These are phyloP conservation scores for Sporormia fimetaria DNA, from an alignment of 495 filamentous ascomycete species.

Conservation along the genomic window DNA sequence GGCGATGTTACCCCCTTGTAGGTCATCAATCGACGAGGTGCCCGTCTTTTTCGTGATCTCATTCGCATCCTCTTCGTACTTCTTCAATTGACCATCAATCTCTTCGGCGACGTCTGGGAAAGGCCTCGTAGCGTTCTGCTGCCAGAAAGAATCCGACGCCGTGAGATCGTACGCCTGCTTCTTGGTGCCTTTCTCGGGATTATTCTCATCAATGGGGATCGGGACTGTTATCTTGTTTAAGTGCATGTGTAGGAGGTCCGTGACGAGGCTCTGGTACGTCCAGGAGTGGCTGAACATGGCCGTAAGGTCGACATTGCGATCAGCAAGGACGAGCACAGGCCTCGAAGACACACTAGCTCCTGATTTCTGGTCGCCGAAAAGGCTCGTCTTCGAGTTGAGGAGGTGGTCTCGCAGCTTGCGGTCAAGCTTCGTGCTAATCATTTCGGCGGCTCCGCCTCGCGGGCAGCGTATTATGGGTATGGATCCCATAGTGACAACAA, in stretches of 20 bases:
- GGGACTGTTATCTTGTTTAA: constrained; percentile 96
- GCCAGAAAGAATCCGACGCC: constrained; percentile 94
- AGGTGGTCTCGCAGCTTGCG: constrained; percentile 94
- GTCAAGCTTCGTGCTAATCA: constrained; percentile 88
- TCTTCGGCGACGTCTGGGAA: constrained; percentile 97
- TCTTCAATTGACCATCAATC: constrained; percentile 81
- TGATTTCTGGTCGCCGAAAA: constrained; percentile 54
- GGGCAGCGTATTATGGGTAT: constrained; percentile 93
- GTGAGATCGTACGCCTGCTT: constrained; percentile 86
- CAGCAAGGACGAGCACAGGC: constrained; percentile 73
- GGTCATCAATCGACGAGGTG: constrained; percentile 81
- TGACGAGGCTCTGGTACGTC: constrained; percentile 94
- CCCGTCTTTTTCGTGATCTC: constrained; percentile 94
- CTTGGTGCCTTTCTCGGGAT: constrained; percentile 55
- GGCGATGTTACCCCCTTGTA: constrained; percentile 81
- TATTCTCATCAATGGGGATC: constrained; percentile 60
- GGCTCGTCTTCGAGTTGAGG: constrained; percentile 91
- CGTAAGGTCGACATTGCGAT: constrained; percentile 89
- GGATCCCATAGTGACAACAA: constrained; percentile 88
- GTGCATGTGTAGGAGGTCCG: constrained; percentile 88
- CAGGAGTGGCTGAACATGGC: constrained; percentile 99
- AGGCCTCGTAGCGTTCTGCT: constrained; percentile 78
- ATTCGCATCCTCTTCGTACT: constrained; percentile 90
- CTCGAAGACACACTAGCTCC: constrained; percentile 45
- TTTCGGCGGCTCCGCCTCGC: constrained; percentile 82